Base-by-base conservation (phyloP, 805 yeast genomes). In the Candida incommunis region DNA sequence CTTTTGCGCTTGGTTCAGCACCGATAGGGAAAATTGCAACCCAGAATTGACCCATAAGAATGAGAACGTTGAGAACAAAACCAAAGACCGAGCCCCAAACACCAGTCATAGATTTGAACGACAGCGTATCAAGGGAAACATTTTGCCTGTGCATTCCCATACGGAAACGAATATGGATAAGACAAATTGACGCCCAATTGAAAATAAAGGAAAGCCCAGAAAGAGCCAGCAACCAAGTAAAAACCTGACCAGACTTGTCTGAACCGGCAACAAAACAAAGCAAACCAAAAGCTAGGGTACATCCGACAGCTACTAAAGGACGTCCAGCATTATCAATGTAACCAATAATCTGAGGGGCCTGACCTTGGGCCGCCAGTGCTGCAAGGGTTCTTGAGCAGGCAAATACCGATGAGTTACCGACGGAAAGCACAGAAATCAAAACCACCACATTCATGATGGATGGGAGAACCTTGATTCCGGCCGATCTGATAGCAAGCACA, bases 11-110 rank as follows among this genome's bases (percentile, higher is more conserved):
- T 18, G 70, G 65, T 1, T 45, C 24, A 13, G 42, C 60, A 13
- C 70, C 77, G 64, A 76, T 57, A 45, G 94, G 94, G 70, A 70
- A 83, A 37, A 82, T 64, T 4, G 92, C 88, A 47, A 80, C 70
- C 85, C 90, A 85, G 69, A 85, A 82, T 64, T 82, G 88, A 24
- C 87, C 84, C 46, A 74, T 65, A 48, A 86, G 67, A 50, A 84
- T 78, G 46, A 80, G 60, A 25, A 71, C 31, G 59, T 78, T 78
- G 56, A 86, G 63, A 22, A 63, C 47, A 16, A 74, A 55, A 45
- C 92, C 94, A 58, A 72, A 73, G 48, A 58, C 60, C 0, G 94
- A 79, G 42, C 94, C 94, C 52, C 59, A 64, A 24, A 78, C 62
- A 53, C 95, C 95, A 34, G 72, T 67, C 47, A 77, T 80, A 3